These are phyloP conservation scores for Trichoderma sp. DNA, from an alignment of 2,329 filamentous ascomycete species.

Conservation along the genomic window DNA sequence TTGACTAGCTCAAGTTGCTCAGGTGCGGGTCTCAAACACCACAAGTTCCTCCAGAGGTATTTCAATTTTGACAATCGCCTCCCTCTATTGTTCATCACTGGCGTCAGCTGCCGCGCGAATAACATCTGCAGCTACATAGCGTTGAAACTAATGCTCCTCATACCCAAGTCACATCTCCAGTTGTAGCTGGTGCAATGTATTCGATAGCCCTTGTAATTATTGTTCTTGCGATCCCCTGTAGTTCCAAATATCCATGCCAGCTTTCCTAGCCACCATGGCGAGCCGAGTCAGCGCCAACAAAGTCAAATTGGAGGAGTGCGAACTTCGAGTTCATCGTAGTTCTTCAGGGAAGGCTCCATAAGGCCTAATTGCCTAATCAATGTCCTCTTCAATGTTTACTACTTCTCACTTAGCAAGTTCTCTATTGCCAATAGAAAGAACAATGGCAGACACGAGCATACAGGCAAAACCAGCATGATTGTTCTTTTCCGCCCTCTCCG, in stretches of 20 bases:
- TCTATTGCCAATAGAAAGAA: constrained; percentile 4
- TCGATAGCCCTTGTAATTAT: constrained; percentile 9
- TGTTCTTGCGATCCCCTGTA: constrained; percentile 7
- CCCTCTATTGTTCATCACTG: neutral
- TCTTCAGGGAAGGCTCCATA: constrained; percentile 12
- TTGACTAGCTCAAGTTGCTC: constrained; percentile 13
- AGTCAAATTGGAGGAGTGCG: constrained; percentile 16
- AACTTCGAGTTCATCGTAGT: constrained; percentile 15
- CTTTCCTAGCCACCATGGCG: constrained; percentile 13
- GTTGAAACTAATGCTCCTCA: constrained; percentile 1
- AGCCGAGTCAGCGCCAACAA: constrained; percentile 11
- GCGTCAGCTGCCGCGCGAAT: constrained; percentile 14
- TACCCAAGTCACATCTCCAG: neutral
- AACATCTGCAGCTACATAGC: constrained; percentile 10
- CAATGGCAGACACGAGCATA: constrained; percentile 13
- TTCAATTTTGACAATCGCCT: neutral
- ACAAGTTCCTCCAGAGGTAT: constrained; percentile 5
- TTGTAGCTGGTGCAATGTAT: constrained; percentile 11
- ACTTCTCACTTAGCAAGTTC: neutral
- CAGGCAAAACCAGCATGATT: constrained; percentile 13
- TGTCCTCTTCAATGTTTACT: neutral
- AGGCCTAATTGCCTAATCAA: neutral
- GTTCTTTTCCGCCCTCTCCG: constrained; percentile 7
- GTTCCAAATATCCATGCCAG: constrained; percentile 8
- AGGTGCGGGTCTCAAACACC: constrained; percentile 7